Percentiles rank a stretch among this genome's conserved stretches.
These are phyloP conservation scores for Nadsonia fulvescens DNA, from an alignment of 805 yeast genomes.

Conservation along the genomic window DNA sequence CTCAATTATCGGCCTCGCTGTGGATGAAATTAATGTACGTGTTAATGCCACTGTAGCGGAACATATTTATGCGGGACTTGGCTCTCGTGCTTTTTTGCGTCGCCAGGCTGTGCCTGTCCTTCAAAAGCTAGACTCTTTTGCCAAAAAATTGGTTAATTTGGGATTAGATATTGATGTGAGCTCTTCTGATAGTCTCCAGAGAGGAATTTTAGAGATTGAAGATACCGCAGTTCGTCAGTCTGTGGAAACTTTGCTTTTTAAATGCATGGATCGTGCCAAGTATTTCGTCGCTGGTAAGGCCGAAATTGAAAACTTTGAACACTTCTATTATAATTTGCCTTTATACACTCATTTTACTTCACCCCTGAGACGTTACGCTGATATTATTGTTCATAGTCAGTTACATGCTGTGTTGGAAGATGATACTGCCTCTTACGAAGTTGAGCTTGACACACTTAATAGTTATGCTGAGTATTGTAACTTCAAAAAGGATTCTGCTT, in stretches of 20 bases:
- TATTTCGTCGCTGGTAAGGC: conserved; percentile 78
- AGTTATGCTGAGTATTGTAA: conserved; percentile 82
- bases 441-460: conserved; percentile 37
- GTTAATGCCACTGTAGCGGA: conserved; percentile 78
- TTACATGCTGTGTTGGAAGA: conserved; percentile 42
- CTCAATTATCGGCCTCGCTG: too few species aligned
- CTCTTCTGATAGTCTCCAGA: conserved; percentile 50
- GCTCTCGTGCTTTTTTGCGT: conserved; percentile 67
- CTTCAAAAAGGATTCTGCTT: conserved; percentile 87
- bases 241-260: conserved; percentile 59
- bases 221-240: conserved; percentile 49
- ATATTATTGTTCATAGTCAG: conserved; percentile 82
- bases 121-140: conserved; percentile 62
- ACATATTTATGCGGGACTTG: conserved; percentile 51
- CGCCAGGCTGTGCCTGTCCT: conserved; percentile 73
- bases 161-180: conserved; percentile 51
- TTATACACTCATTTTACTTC: conserved; percentile 82
- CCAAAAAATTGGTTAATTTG: conserved; percentile 40
- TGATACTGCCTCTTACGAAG: conserved; percentile 12
- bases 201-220: conserved; percentile 44
- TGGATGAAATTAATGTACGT: conserved; percentile 61
- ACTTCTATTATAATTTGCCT: conserved; percentile 67
- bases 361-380: conserved; percentile 83
- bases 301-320: conserved; percentile 59
- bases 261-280: conserved; percentile 69